phyloP scores from a whole-genome alignment of 106 monocot genomes.

The Gastrodia elata region DNA sequence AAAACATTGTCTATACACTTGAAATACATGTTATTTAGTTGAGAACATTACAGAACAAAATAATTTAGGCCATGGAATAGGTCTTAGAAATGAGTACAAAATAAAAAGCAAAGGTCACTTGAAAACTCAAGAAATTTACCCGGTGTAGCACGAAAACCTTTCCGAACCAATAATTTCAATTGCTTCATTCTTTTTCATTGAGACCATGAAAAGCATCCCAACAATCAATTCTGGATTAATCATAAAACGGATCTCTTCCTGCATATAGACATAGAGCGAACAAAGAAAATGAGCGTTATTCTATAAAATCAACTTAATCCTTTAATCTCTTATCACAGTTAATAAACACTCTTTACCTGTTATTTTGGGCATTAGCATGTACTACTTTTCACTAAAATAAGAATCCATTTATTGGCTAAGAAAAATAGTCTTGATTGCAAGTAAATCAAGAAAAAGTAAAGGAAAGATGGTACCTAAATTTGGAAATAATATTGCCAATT shows the following conservation, averaged over 20 bases:
- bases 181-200: conserved; percentile 80
- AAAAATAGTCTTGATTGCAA: too few relatives aligned
- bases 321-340: not conserved
- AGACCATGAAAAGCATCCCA: conserved; percentile 89
- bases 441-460: too few relatives aligned
- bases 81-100: not conserved
- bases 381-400: too few relatives aligned
- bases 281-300: not conserved
- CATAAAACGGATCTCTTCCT: conserved; percentile 99
- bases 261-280: conserved; percentile 12
- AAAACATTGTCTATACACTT: not conserved
- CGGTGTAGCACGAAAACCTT: conserved; percentile 74
- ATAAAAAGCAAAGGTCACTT: not conserved
- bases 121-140: conserved; percentile 30
- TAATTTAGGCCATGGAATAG: not conserved
- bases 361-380: too few relatives aligned
- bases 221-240: conserved; percentile 86
- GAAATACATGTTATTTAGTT: conserved; percentile 1
- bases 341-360: not conserved
- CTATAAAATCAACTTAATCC: not conserved
- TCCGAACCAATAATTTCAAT: conserved; percentile 92
- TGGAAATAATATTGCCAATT: too few relatives aligned
- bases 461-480: too few relatives aligned
- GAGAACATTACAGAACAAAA: not conserved
- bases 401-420: too few relatives aligned